Evolutionary conservation across 306 rosid species (phyloP).

Genomic region (Oemleria cerasiformis): DNA sequence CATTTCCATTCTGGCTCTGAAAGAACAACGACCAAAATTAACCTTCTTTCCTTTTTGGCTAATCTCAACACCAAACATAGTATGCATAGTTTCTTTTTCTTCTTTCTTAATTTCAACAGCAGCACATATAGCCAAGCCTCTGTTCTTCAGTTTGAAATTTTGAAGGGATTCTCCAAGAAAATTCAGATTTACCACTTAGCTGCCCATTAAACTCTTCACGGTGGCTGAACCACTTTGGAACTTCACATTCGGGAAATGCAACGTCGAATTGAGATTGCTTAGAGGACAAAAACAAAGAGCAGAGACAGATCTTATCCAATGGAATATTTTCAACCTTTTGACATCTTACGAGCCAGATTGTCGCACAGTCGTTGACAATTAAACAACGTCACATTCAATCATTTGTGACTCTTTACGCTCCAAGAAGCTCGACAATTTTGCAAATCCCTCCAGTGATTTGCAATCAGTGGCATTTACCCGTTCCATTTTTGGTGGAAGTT

Average conservation of each 20-base stretch:
- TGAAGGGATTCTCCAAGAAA: not conserved
- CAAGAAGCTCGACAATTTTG: not conserved
- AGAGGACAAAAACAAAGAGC: not conserved
- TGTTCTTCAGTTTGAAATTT: not conserved
- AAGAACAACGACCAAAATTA: no score
- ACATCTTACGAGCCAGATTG: not conserved
- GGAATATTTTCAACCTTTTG: not conserved
- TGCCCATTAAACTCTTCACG: not conserved
- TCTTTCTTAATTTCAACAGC: not conserved
- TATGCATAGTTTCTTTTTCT: not conserved
- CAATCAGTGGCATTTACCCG: not conserved
- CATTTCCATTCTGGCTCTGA: no score
- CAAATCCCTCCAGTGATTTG: not conserved
- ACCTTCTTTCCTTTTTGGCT: no score
- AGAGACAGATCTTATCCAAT: not conserved
- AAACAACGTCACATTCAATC: not conserved
- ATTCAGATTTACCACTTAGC: not conserved
- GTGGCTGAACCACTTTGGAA: not conserved
- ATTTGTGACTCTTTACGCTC: not conserved
- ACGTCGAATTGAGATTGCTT: not conserved
- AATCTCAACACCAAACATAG: not conserved
- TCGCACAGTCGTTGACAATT: not conserved
- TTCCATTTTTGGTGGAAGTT: not conserved
- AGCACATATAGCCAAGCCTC: not conserved
- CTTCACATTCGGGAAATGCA: not conserved